Percentiles rank a stretch among this genome's conserved stretches.
Evolutionary conservation across 371 early-diverging fungal species (phyloP).

Genomic region (Mortierella sp.): DNA sequence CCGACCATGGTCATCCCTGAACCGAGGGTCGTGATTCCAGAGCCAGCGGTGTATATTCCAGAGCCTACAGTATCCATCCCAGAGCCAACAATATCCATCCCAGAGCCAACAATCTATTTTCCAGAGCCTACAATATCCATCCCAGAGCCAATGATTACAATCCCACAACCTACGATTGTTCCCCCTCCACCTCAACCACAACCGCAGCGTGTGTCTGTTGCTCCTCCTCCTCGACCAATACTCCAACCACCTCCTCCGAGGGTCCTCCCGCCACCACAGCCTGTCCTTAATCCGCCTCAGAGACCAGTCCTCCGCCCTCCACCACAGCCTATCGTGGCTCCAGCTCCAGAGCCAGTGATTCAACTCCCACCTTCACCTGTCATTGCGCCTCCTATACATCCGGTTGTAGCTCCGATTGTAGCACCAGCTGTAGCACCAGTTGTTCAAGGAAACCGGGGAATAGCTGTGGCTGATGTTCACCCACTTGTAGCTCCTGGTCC

Average conservation of each 20-base stretch:
- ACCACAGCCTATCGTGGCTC: neutral
- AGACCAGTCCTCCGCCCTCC: constrained; percentile 8
- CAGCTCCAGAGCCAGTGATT: constrained; percentile 1
- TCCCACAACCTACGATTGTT: constrained; percentile 9
- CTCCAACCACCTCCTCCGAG: constrained; percentile 7
- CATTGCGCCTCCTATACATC: constrained; percentile 7
- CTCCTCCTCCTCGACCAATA: constrained; percentile 14
- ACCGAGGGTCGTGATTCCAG: no score
- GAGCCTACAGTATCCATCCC: no score
- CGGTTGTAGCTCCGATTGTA: neutral
- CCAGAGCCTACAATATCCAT: constrained; percentile 9
- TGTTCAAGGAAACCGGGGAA: constrained; percentile 11
- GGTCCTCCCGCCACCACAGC: constrained; percentile 17
- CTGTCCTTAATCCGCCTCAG: constrained; percentile 7
- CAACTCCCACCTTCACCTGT: constrained; percentile 6
- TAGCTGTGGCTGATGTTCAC: no score
- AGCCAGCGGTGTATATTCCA: no score
- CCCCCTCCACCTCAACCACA: constrained; percentile 10
- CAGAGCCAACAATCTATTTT: constrained; percentile 19
- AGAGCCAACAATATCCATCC: constrained; percentile 1
- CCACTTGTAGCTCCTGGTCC: no score
- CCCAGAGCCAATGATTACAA: constrained; percentile 2
- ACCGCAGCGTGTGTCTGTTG: constrained; percentile 17
- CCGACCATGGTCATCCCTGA: no score
- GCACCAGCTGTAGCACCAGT: neutral